These are phyloP conservation scores for Ophiosphaerella narmari DNA, from an alignment of 2,329 filamentous ascomycete species.

Conservation along the genomic window DNA sequence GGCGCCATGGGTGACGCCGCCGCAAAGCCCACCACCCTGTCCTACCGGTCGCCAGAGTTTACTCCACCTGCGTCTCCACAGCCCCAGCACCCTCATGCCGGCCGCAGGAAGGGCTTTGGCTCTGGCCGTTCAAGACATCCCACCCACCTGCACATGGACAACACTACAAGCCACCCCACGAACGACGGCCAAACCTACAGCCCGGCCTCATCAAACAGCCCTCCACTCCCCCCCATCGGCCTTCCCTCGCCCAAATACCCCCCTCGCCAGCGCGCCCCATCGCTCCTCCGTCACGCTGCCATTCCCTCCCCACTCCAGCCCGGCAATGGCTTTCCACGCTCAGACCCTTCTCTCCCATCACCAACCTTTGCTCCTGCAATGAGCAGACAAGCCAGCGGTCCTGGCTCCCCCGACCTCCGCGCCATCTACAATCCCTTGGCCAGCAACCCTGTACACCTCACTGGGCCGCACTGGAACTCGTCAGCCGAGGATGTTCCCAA, in stretches of 20 bases:
- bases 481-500: constrained; percentile 27
- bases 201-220: constrained; percentile 36
- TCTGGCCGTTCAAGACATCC: constrained; percentile 29
- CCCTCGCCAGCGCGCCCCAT: constrained; percentile 48
- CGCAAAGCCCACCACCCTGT: constrained; percentile 23
- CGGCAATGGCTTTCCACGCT: constrained; percentile 24
- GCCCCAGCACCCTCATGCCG: constrained; percentile 20
- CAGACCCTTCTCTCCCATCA: constrained; percentile 26
- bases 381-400: constrained; percentile 31
- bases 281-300: constrained; percentile 44
- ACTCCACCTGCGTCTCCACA: constrained; percentile 42
- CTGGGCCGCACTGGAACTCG: constrained; percentile 28
- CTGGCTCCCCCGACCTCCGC: constrained; percentile 37
- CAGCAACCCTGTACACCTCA: constrained; percentile 40
- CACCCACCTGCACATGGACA: constrained; percentile 37
- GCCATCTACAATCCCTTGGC: constrained; percentile 41
- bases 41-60: constrained; percentile 36
- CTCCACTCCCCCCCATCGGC: constrained; percentile 29
- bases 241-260: constrained; percentile 50
- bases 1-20: constrained; percentile 37
- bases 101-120: constrained; percentile 25
- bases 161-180: constrained; percentile 25
- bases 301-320: constrained; percentile 37
- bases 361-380: constrained; percentile 31
- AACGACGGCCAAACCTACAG: constrained; percentile 37